A percentile compares a stretch with the other conserved stretches of the same genome.
phyloP scores from a whole-genome alignment of 2,329 filamentous ascomycete genomes.

The Onygenales sp. region DNA sequence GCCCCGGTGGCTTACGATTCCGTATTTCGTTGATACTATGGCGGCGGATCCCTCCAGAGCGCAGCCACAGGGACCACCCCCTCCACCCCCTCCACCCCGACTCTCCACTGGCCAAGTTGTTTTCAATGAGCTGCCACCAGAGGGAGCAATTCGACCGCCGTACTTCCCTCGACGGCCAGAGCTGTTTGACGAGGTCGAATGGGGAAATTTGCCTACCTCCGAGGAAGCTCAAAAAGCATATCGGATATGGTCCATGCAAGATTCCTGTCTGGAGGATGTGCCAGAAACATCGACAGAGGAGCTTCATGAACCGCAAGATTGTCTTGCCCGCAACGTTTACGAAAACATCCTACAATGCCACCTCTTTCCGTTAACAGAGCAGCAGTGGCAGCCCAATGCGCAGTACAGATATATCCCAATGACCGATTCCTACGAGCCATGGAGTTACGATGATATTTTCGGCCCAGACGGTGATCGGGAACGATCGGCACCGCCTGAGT shows the following conservation, averaged over 20 bases:
- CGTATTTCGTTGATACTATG: too few species aligned
- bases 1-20: too few species aligned
- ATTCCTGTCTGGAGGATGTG: constrained; percentile 12
- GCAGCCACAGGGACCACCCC: too few species aligned
- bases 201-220: constrained; percentile 15
- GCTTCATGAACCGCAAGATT: constrained; percentile 3
- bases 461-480: background rate
- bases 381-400: constrained; percentile 8
- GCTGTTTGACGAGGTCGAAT: constrained; percentile 19
- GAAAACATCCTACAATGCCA: constrained; percentile 19
- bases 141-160: constrained; percentile 7
- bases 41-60: too few species aligned
- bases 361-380: constrained; percentile 11
- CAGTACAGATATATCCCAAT: background rate
- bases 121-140: background rate
- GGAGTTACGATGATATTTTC: constrained; percentile 14
- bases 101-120: background rate
- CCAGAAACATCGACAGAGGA: constrained; percentile 1
- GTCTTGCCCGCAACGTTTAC: constrained; percentile 22
- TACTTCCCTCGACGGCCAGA: constrained; percentile 18
- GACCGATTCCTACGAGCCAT: background rate
- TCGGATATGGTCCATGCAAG: constrained; percentile 19
- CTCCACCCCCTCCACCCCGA: too few species aligned
- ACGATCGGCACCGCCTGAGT: background rate
- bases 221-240: constrained; percentile 19